Evolutionary conservation across 2,329 filamentous ascomycete genomes (phyloP), one percentile per base, ranked within the genome.

Genomic region (Trichothecium roseum): DNA sequence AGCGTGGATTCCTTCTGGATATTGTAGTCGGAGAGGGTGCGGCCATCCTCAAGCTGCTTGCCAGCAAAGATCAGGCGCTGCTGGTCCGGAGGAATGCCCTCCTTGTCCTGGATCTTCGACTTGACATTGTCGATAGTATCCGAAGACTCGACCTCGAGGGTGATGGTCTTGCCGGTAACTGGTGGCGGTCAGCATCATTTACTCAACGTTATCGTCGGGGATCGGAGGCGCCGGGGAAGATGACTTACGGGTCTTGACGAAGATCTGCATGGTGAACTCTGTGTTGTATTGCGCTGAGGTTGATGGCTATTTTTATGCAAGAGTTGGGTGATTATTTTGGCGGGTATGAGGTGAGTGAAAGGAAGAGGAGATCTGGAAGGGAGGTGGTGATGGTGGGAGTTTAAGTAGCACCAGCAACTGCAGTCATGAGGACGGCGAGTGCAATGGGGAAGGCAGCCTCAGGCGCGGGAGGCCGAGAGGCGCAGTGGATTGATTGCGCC

Each of bases 111-210:
- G 34, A 95, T 96, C 78, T 95, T 96, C 34, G 74, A 79, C 80
- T 96, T 95, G 24, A 95, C 89, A 44, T 95, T 94, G 70, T 94
- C 88, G 63, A 94, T 94, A 34, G 88, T 94, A 54, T 94, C 88
- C 3, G 78, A 84, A 0, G 82, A 87, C 60, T 94, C 86, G 5
- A 94, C 86, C 66, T 93, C 69, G 28, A 61, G 56, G 38, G 59
- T 62, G 48, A 62, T 62, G 44, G 57, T 62, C 59, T 62, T 62
- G 54, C 87, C 87, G 63, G 88, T 94, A 54, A 94, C 62, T 63
- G 34, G 30, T 34, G 24, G 34, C 35, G 18, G 51, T 56, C 39
- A 54, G 51, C 31, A 40, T 18, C 12, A 6, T 16, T 34, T n/a
- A 24, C 15, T 16, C 14, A 5, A 4, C n/a, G 16, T 10, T 9